Percentiles rank a stretch among this genome's conserved stretches.
phyloP scores from a whole-genome alignment of 139 green algal genomes.

The Tetraselmis chui region DNA sequence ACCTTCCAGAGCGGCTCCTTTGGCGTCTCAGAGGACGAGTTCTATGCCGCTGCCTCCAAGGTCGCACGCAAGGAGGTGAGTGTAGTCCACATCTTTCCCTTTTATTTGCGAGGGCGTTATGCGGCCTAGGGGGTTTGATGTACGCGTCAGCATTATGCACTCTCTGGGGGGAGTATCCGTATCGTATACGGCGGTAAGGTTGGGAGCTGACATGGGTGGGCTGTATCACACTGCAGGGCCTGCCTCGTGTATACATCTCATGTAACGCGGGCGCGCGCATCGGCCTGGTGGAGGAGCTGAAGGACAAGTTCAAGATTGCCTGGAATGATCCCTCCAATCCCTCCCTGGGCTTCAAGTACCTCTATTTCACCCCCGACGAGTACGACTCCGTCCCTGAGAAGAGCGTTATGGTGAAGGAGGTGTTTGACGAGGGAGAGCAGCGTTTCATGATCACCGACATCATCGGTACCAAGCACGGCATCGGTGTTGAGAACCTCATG shows the following conservation, averaged over 20 bases:
- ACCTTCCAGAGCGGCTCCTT: constrained; percentile 87
- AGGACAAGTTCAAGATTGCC: constrained; percentile 22
- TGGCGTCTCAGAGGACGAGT: constrained; percentile 77
- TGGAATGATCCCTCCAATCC: constrained; percentile 59
- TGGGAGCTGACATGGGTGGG: no score
- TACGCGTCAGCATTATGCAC: no score
- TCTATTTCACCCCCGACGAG: constrained; percentile 86
- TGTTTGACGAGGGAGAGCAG: constrained; percentile 17
- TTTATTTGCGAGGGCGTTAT: no score
- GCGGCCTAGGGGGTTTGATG: no score
- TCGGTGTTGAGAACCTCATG: constrained; percentile 96
- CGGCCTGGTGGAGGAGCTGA: constrained; percentile 85
- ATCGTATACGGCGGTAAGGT: no score
- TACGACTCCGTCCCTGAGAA: constrained; percentile 39
- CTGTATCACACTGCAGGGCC: no score
- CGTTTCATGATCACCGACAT: constrained; percentile 74
- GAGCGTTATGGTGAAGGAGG: background rate
- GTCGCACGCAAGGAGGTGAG: constrained; percentile 59
- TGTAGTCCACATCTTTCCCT: no score
- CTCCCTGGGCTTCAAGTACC: constrained; percentile 78
- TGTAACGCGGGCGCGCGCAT: constrained; percentile 90
- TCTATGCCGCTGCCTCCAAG: constrained; percentile 81
- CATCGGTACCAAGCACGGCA: constrained; percentile 88
- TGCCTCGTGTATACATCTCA: constrained; percentile 93
- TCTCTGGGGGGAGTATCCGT: no score